phyloP scores from a whole-genome alignment of 2,329 filamentous ascomycete species.

The Claviceps africana region DNA sequence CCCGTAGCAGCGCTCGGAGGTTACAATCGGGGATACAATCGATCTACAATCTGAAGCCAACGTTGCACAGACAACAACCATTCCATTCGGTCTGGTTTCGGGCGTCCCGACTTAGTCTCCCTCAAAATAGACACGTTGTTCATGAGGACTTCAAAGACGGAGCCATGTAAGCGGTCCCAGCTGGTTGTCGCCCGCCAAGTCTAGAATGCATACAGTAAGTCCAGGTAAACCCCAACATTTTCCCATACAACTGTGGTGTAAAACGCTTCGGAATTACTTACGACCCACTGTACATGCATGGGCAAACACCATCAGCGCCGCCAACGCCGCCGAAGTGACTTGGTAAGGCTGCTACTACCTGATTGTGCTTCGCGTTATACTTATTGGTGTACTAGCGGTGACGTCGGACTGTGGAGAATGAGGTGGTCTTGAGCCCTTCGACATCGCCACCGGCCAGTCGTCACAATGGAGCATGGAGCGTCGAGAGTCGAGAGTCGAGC shows the following conservation, averaged over 20 bases:
- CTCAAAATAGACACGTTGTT: background rate
- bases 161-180: background rate
- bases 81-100: background rate
- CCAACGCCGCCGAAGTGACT: background rate
- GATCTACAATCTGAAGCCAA: background rate
- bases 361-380: background rate
- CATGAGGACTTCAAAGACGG: background rate
- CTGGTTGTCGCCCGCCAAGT: background rate
- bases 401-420: background rate
- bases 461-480: too few relatives aligned
- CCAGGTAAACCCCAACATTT: too few relatives aligned
- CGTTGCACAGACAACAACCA: background rate
- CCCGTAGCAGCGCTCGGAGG: background rate
- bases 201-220: background rate
- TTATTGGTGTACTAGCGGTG: background rate
- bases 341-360: background rate
- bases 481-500: too few relatives aligned
- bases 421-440: too few relatives aligned
- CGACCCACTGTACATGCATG: too few relatives aligned
- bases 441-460: too few relatives aligned
- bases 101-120: too few relatives aligned
- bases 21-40: background rate
- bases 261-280: too few relatives aligned
- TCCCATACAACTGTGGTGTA: too few relatives aligned
- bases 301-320: too few relatives aligned